Percentiles rank a stretch among this genome's conserved stretches.
phyloP scores from a whole-genome alignment of 331 rosid species.

The Malus hybrid region DNA sequence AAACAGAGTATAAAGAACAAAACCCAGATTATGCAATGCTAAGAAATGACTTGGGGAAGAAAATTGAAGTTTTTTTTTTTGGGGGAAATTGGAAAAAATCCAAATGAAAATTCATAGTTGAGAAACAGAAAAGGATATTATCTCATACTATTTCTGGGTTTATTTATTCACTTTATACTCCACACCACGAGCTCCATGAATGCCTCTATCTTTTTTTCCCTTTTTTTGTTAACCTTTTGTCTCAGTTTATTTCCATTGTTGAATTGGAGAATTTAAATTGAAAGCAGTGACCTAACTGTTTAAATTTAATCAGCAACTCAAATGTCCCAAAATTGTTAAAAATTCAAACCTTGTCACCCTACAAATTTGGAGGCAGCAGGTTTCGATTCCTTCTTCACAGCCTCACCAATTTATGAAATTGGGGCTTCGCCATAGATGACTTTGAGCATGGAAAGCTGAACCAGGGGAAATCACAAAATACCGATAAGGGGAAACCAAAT shows the following conservation, averaged over 20 bases:
- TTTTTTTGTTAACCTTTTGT: not conserved
- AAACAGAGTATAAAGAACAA: conserved; percentile 11
- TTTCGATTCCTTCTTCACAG: no score
- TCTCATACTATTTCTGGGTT: not conserved
- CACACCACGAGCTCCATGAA: conserved; percentile 8
- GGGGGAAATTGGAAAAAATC: conserved; percentile 18
- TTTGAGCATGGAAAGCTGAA: no score
- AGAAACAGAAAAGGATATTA: conserved; percentile 7
- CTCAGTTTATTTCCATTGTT: no score
- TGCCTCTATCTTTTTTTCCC: not conserved
- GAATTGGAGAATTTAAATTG: not conserved
- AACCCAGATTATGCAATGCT: conserved; percentile 22
- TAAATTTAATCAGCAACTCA: not conserved
- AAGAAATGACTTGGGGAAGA: not conserved
- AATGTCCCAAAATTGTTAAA: no score
- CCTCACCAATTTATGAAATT: no score
- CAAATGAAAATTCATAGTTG: not conserved
- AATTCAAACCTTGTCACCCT: no score
- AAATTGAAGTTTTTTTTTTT: not conserved
- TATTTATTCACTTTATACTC: not conserved
- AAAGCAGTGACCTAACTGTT: not conserved
- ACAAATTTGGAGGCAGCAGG: no score
- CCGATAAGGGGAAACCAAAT: no score
- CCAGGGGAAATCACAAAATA: no score
- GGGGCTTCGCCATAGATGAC: no score